Evolutionary conservation across 2,329 filamentous ascomycete species (phyloP).

Genomic region (Trichoderma arundinaceum): DNA sequence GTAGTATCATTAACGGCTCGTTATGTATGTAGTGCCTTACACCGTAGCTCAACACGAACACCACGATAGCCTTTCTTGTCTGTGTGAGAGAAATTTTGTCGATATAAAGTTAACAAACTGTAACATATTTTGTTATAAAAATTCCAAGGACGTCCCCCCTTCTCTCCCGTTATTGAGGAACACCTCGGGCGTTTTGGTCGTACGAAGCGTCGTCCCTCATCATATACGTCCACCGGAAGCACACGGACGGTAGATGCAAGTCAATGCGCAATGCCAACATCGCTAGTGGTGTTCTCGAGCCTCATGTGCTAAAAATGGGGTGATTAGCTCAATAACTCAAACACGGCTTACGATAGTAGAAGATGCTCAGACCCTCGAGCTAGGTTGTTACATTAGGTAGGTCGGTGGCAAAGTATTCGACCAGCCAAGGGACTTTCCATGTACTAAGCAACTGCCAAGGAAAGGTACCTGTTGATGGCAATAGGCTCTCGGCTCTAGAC

Average conservation of each 20-base stretch:
- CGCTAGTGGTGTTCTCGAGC: not conserved
- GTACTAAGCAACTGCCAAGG: not conserved
- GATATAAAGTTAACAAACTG: not conserved
- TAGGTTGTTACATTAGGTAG: not conserved
- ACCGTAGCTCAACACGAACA: not conserved
- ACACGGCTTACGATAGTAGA: not conserved
- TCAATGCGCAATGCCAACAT: not conserved
- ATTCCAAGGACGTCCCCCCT: not conserved
- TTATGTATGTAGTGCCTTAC: not conserved
- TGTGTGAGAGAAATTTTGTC: too few relatives aligned
- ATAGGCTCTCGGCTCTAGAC: not conserved
- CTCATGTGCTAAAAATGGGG: slow-evolving; percentile 8
- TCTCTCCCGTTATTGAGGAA: not conserved
- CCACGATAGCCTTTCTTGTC: not conserved
- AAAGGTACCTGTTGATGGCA: not conserved
- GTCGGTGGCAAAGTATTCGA: not conserved
- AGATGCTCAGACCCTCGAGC: not conserved
- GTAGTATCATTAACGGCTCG: not conserved
- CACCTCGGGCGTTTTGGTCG: not conserved
- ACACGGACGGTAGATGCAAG: not conserved
- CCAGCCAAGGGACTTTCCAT: not conserved
- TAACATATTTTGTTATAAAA: not conserved
- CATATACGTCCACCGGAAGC: not conserved
- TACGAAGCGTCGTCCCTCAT: not conserved
- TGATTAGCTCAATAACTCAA: not conserved